Evolutionary conservation across 2,329 filamentous ascomycete species (phyloP), one percentile per base, ranked within the genome.

Genomic region (Curvularia verruculosa): DNA sequence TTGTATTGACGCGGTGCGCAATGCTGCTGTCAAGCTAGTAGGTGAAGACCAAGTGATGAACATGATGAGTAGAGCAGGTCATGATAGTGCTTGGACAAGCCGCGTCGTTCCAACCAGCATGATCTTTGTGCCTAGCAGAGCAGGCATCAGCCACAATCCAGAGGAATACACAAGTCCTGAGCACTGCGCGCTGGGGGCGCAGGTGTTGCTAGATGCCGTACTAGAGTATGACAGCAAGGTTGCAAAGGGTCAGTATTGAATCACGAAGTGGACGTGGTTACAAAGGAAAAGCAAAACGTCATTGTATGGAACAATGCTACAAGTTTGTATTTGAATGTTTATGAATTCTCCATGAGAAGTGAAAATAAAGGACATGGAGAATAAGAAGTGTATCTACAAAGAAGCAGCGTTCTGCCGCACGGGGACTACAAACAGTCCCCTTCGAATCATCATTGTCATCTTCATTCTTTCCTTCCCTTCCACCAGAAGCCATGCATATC

Each of bases 71-170:
- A 56, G 59, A 31, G 69, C 69, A 2, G 68, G 69, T 1, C 68
- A 73, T 24, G 70, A 73, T 24, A 66, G 64, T 29, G 67, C 66
- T 5, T 72, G 67, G 69, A 68, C 66, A 13, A 68, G 64, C 34
- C 54, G 67, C 8, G 66, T 69, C 8, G 68, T 63, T 49, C 71
- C 70, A 1, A 71, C 70, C 9, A 75, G 71, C 44, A 81, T 81
- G 79, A 77, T 81, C 7, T 80, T 81, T 43, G 75, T 79, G 26
- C 78, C 78, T 6, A 77, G 76, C 51, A 73, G 74, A 58, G 77
- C 78, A 24, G 78, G 79, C 0, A 72, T 80, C 9, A 78, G 73
- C 50, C 79, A 81, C 53, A 79, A 80, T 66, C 79, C 78, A 7
- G 66, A 73, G 3, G 78, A 80, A 62, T 80, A 75, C 50, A 77